These are phyloP conservation scores for Euphrasia arctica DNA, from an alignment of 305 asterid genomes.

Conservation along the genomic window DNA sequence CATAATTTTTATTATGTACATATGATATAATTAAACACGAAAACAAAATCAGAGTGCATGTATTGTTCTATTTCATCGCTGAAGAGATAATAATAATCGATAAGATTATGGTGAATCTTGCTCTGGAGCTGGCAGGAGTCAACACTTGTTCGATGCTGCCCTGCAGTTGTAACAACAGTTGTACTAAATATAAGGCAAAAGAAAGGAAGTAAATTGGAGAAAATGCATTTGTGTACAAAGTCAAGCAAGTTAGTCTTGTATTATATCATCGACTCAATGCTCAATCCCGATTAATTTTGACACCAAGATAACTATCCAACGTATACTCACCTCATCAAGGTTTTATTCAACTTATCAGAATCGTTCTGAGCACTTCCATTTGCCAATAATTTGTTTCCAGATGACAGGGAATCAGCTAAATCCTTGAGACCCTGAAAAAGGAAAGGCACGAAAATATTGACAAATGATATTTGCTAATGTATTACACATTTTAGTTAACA, in stretches of 20 bases:
- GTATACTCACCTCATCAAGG: slow-evolving; percentile 40
- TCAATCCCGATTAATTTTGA: not conserved
- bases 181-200: not conserved
- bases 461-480: too few species aligned
- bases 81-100: not conserved
- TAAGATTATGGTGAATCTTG: slow-evolving; percentile 13
- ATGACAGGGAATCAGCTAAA: slow-evolving; percentile 33
- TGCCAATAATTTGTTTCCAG: slow-evolving; percentile 30
- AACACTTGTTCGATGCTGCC: slow-evolving; percentile 39
- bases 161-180: slow-evolving; percentile 28
- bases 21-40: too few species aligned
- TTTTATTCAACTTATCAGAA: slow-evolving; percentile 36
- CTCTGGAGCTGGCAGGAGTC: slow-evolving; percentile 20
- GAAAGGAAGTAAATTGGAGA: not conserved
- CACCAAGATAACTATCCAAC: not conserved
- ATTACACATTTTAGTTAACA: too few species aligned
- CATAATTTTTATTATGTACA: too few species aligned
- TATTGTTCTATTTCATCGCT: too few species aligned
- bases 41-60: too few species aligned
- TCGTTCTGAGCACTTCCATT: slow-evolving; percentile 39
- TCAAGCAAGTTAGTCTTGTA: not conserved
- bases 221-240: too few species aligned
- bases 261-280: not conserved
- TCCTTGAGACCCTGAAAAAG: slow-evolving; percentile 58
- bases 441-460: not conserved